phyloP scores from a whole-genome alignment of 345 rosid genomes.

The Melastoma malabathricum region DNA sequence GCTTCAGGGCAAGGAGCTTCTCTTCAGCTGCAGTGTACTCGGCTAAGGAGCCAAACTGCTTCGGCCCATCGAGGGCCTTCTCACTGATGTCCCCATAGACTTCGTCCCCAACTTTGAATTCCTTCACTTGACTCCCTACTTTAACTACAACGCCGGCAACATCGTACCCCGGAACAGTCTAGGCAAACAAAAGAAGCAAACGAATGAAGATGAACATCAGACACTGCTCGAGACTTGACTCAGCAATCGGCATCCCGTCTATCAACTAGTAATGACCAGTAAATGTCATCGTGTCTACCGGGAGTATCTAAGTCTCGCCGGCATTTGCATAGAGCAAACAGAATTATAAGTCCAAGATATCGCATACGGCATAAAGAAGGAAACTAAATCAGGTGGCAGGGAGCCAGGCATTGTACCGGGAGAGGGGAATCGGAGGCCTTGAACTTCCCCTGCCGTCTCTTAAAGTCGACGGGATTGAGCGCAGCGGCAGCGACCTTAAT shows the following conservation, averaged over 20 bases:
- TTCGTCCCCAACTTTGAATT: slow-evolving; percentile 71
- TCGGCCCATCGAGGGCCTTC: slow-evolving; percentile 87
- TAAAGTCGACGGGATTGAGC: slow-evolving; percentile 84
- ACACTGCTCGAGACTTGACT: too few species aligned
- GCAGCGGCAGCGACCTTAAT: slow-evolving; percentile 80
- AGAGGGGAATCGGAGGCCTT: slow-evolving; percentile 90
- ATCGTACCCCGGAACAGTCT: slow-evolving; percentile 97
- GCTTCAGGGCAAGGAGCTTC: slow-evolving; percentile 70
- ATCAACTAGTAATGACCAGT: too few species aligned
- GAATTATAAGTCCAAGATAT: too few species aligned
- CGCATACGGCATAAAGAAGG: not conserved
- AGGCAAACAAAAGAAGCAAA: slow-evolving; percentile 9
- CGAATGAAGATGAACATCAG: too few species aligned
- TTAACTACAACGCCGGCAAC: slow-evolving; percentile 86
- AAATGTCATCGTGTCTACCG: too few species aligned
- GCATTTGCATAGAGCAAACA: too few species aligned
- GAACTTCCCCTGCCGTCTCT: slow-evolving; percentile 82
- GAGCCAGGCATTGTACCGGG: slow-evolving; percentile 29
- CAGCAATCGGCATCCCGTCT: too few species aligned
- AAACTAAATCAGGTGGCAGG: not conserved
- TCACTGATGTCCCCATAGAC: slow-evolving; percentile 84
- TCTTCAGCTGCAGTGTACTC: slow-evolving; percentile 85
- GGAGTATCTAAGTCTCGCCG: too few species aligned
- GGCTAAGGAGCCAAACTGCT: slow-evolving; percentile 74
- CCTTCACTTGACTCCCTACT: slow-evolving; percentile 60